Conservation (phyloP, 2,329 filamentous ascomycete species). For the Tolypocladium guangdongense region DNA sequence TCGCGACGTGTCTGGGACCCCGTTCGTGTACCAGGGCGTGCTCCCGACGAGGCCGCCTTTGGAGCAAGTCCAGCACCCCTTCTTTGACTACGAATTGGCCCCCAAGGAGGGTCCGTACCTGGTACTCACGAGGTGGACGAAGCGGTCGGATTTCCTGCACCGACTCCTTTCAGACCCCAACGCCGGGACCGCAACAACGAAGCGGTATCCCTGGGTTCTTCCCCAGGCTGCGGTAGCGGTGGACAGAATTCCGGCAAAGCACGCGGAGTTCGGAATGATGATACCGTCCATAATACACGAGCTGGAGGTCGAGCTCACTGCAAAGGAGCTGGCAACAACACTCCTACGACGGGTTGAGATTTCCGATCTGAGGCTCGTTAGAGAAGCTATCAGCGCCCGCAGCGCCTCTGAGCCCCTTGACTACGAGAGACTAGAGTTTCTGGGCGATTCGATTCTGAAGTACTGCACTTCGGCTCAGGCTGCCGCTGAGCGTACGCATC, state of each 20-base stretch:
- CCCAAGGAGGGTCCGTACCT: conserved; percentile 38
- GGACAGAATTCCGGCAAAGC: conserved; percentile 33
- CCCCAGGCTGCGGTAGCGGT: conserved; percentile 36
- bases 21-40: conserved; percentile 30
- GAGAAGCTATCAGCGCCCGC: conserved; percentile 60
- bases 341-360: conserved; percentile 35
- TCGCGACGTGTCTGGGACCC: conserved; percentile 22
- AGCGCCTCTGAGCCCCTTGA: conserved; percentile 48
- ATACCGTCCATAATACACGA: conserved; percentile 64
- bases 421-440: conserved; percentile 78
- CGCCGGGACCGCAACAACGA: conserved; percentile 20
- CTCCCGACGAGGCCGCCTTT: conserved; percentile 32
- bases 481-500: conserved; percentile 34
- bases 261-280: conserved; percentile 44
- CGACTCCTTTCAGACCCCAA: conserved; percentile 6
- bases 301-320: conserved; percentile 55
- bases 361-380: conserved; percentile 40
- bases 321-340: conserved; percentile 38
- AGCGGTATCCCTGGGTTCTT: conserved; percentile 32
- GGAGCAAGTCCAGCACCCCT: conserved; percentile 26
- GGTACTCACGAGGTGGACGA: conserved; percentile 36
- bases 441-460: conserved; percentile 80
- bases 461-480: conserved; percentile 58
- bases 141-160: conserved; percentile 50
- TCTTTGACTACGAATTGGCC: conserved; percentile 24